These are phyloP conservation scores for Adansonia grandidieri DNA, from an alignment of 441 rosid species.

Conservation along the genomic window DNA sequence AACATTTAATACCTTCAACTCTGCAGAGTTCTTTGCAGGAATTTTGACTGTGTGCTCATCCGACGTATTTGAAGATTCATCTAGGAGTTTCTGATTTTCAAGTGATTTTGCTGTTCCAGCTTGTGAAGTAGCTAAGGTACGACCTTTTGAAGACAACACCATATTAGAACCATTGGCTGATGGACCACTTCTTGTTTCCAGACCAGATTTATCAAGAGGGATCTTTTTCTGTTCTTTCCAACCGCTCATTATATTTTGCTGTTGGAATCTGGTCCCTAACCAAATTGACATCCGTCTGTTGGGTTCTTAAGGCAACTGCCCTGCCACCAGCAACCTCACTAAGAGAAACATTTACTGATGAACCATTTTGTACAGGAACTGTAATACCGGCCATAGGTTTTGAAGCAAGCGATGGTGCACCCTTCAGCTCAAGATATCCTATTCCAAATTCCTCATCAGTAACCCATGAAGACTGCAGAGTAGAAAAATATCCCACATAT, in stretches of 20 bases:
- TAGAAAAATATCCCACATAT: background rate
- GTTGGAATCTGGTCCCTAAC: conserved; percentile 67
- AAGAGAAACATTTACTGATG: conserved; percentile 53
- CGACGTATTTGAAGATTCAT: conserved; percentile 50
- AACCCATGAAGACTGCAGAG: conserved; percentile 91
- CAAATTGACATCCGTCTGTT: conserved; percentile 62
- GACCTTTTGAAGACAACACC: conserved; percentile 36
- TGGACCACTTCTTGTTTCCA: conserved; percentile 65
- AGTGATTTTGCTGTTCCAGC: conserved; percentile 42
- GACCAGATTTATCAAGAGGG: conserved; percentile 62
- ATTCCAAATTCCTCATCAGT: conserved; percentile 99
- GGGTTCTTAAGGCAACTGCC: conserved; percentile 41
- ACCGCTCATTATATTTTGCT: conserved; percentile 73
- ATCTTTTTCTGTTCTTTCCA: conserved; percentile 59
- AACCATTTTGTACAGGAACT: conserved; percentile 55
- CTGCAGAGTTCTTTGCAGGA: conserved; percentile 55
- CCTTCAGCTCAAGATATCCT: conserved; percentile 95
- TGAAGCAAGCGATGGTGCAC: conserved; percentile 62
- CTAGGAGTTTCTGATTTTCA: conserved; percentile 63
- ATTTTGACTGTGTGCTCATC: conserved; percentile 61
- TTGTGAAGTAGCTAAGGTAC: conserved; percentile 44
- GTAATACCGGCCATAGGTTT: conserved; percentile 55
- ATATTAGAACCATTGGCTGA: conserved; percentile 56
- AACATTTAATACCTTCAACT: conserved; percentile 67
- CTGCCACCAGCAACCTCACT: conserved; percentile 64